Conservation (phyloP, 2,329 filamentous ascomycete genomes). For the Aspergillus novoparasiticus region DNA sequence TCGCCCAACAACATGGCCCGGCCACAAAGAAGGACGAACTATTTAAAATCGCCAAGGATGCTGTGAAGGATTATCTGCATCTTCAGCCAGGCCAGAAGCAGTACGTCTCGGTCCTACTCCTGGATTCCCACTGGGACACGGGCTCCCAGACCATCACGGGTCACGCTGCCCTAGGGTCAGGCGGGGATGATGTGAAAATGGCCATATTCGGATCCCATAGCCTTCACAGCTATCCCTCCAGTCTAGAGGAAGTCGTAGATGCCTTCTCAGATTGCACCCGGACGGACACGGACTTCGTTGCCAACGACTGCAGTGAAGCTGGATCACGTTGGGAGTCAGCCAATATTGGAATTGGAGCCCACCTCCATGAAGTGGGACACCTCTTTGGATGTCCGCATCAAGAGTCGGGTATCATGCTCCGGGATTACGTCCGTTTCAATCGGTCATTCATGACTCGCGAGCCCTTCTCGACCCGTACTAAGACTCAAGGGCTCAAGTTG, state of each 20-base stretch:
- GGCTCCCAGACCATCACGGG: constrained; percentile 69
- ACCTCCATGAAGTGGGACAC: constrained; percentile 88
- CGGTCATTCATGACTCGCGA: constrained; percentile 80
- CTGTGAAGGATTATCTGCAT: constrained; percentile 76
- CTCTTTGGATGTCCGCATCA: constrained; percentile 88
- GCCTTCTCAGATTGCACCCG: constrained; percentile 89
- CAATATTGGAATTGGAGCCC: constrained; percentile 89
- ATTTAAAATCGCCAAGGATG: constrained; percentile 74
- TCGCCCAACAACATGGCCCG: constrained; percentile 74
- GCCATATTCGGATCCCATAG: constrained; percentile 92
- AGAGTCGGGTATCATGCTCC: constrained; percentile 86
- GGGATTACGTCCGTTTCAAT: constrained; percentile 83
- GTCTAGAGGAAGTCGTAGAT: constrained; percentile 85
- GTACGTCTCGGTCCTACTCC: constrained; percentile 81
- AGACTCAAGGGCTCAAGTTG: constrained; percentile 73
- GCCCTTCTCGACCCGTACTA: constrained; percentile 83
- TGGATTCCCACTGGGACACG: constrained; percentile 89
- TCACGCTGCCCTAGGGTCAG: constrained; percentile 82
- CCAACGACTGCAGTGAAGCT: constrained; percentile 83
- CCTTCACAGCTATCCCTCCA: constrained; percentile 86
- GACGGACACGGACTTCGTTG: constrained; percentile 77
- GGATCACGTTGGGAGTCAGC: constrained; percentile 96
- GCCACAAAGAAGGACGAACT: constrained; percentile 73
- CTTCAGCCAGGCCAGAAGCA: constrained; percentile 75
- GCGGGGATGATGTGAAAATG: constrained; percentile 71